A percentile compares a stretch with the other conserved stretches of the same genome.
Conservation (phyloP, 257 asterid genomes). For the Solanum chilense region DNA sequence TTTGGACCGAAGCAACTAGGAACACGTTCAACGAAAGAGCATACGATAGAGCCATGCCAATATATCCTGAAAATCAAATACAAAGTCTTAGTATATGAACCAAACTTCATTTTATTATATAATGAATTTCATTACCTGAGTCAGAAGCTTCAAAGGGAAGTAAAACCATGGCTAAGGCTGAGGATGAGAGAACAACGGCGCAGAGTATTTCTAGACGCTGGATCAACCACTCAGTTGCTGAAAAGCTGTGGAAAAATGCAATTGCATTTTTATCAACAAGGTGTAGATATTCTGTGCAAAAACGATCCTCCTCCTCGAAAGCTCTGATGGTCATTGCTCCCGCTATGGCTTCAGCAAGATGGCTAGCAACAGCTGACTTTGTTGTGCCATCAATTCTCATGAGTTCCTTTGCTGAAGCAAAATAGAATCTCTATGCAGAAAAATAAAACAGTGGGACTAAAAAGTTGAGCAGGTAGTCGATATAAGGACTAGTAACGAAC, state of each 20-base stretch:
- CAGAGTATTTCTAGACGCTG: slow-evolving; percentile 21
- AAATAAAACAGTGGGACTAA: background rate
- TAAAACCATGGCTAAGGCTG: slow-evolving; percentile 18
- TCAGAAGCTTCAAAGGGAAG: slow-evolving; percentile 13
- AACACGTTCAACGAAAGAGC: slow-evolving; percentile 20
- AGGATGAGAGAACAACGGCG: slow-evolving; percentile 24
- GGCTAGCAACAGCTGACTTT: slow-evolving; percentile 22
- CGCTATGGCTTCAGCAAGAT: slow-evolving; percentile 25
- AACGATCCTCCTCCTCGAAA: slow-evolving; percentile 23
- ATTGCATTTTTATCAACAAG: slow-evolving; percentile 19
- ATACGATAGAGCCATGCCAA: slow-evolving; percentile 33
- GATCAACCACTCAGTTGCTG: slow-evolving; percentile 33
- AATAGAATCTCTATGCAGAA: slow-evolving; percentile 15
- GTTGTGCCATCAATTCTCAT: slow-evolving; percentile 28
- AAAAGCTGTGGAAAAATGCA: slow-evolving; percentile 17
- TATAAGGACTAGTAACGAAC: background rate
- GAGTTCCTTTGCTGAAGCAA: slow-evolving; percentile 22
- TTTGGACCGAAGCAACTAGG: slow-evolving; percentile 8
- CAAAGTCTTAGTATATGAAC: background rate
- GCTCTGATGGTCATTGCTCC: slow-evolving; percentile 32
- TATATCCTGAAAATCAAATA: slow-evolving; percentile 12
- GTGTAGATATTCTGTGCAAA: slow-evolving; percentile 8
- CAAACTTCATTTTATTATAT: background rate
- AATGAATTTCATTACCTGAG: slow-evolving; percentile 8
- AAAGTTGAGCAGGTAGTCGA: background rate